Evolutionary conservation across 768 basidiomycete genomes (phyloP).

Genomic region (Mycena galericulata): DNA sequence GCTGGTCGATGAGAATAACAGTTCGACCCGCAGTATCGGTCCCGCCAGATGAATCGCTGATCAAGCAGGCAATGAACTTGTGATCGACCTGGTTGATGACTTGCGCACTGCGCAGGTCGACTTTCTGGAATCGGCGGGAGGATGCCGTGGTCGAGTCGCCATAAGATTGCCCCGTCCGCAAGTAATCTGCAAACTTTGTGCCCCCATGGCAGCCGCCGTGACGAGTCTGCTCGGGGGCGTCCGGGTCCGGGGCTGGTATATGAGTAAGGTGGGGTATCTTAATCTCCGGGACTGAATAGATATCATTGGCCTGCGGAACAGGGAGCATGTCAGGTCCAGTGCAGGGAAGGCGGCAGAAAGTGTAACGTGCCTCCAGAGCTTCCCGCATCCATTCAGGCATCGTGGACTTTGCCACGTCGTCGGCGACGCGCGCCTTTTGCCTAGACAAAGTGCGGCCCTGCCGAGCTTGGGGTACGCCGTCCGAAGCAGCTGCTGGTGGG

Average conservation of each 20-base stretch:
- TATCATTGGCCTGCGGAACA: constrained; percentile 61
- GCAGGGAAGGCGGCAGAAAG: constrained; percentile 17
- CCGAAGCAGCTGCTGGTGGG: constrained; percentile 26
- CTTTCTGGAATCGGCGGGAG: constrained; percentile 59
- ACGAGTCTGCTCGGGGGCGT: constrained; percentile 8
- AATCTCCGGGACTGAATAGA: constrained; percentile 63
- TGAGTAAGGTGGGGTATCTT: constrained; percentile 51
- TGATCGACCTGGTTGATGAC: constrained; percentile 89
- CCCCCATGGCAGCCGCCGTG: constrained; percentile 20
- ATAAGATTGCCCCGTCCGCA: constrained; percentile 29
- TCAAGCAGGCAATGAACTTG: constrained; percentile 89
- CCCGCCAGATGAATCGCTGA: constrained; percentile 45
- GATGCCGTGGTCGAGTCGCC: constrained; percentile 27
- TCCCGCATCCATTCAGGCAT: constrained; percentile 74
- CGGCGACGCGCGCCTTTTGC: constrained; percentile 32
- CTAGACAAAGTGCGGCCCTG: constrained; percentile 34
- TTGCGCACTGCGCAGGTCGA: constrained; percentile 65
- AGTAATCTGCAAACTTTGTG: constrained; percentile 33
- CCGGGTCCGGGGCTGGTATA: constrained; percentile 22
- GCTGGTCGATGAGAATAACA: constrained; percentile 93
- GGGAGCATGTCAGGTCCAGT: constrained; percentile 6
- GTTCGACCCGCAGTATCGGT: constrained; percentile 35
- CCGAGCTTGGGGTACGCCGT: constrained; percentile 39
- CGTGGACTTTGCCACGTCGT: constrained; percentile 33
- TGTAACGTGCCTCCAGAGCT: constrained; percentile 63